These are phyloP conservation scores for Nigrospora sphaerica DNA, from an alignment of 2,329 filamentous ascomycete species.

Conservation along the genomic window DNA sequence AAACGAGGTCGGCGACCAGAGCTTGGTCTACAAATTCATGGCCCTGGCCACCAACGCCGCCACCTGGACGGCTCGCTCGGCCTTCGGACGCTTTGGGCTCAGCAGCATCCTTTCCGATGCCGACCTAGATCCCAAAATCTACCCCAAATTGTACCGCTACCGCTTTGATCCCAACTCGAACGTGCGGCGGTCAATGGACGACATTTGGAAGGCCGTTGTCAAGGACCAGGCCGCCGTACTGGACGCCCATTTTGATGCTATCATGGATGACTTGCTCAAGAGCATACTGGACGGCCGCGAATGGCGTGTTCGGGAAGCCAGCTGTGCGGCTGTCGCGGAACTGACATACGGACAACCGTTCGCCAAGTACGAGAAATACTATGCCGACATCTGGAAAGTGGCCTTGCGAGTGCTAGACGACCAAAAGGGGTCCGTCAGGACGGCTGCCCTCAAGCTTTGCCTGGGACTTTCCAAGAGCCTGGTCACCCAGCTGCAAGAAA, in stretches of 20 bases:
- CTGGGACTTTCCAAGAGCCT: constrained; percentile 78
- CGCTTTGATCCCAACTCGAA: constrained; percentile 92
- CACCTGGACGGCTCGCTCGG: constrained; percentile 94
- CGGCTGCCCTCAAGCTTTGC: constrained; percentile 74
- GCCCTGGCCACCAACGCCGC: constrained; percentile 91
- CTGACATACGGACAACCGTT: constrained; percentile 75
- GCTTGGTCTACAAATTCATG: constrained; percentile 98
- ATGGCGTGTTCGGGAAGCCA: constrained; percentile 89
- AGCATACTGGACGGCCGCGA: constrained; percentile 78
- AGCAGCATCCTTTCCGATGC: constrained; percentile 89
- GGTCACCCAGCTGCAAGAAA: constrained; percentile 77
- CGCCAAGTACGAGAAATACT: constrained; percentile 73
- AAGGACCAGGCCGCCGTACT: constrained; percentile 76
- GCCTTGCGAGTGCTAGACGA: constrained; percentile 92
- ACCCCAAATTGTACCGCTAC: constrained; percentile 91
- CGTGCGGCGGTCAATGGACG: constrained; percentile 91
- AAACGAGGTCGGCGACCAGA: constrained; percentile 93
- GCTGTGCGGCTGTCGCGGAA: constrained; percentile 83
- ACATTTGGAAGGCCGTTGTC: constrained; percentile 95
- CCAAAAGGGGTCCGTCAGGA: constrained; percentile 84
- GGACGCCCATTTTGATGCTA: constrained; percentile 76
- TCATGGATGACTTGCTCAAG: constrained; percentile 79
- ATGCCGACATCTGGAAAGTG: constrained; percentile 76
- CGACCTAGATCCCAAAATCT: constrained; percentile 83
- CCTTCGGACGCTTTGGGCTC: constrained; percentile 88